Base-by-base conservation (phyloP, 2,329 filamentous ascomycete genomes). In the Aspergillus niger region DNA sequence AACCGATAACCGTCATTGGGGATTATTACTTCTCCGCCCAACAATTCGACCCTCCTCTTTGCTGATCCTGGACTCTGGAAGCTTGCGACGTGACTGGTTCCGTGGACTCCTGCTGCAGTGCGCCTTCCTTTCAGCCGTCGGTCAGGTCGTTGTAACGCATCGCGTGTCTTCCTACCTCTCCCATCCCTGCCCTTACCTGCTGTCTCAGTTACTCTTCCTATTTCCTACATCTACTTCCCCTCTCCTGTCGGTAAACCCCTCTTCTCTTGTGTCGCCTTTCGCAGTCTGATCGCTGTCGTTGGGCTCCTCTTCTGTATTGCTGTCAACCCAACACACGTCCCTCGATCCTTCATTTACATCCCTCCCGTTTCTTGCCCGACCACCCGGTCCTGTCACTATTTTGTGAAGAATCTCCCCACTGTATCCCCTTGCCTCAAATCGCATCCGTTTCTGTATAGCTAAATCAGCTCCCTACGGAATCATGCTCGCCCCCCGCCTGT, bases 401-500 rank as follows among this genome's bases (percentile, higher is more conserved):
- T 55, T 47, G 28, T 55, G 13, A 44, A 38, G 20, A 26, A 3
- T 7, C 41, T 30, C 30, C 26, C 32, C n/a, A 32, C 39, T 55
- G 10, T 32, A 43, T 15, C 39, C 22, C 17, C 24, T 47, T 13
- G 11, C n/a, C 3, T 28, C 41, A 30, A 30, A 13, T 11, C n/a
- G 26, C 53, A 47, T 44, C 43, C 26, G n/a, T 32, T 17, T 47
- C n/a, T 55, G 39, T 32, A 44, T 30, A 36, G 39, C 24, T 55
- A 13, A n/a, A 38, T 39, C 22, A 53, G 30, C 50, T 52, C 17
- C n/a, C 26, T 39, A 7, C n/a, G 11, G 38, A 26, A 44, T 50
- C 60, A 81, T 81, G 78, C 70, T 81, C 68, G 69, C 72, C 63
- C 70, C 76, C 70, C 82, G 82, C 71, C 74, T 87, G 68, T 71